phyloP scores from a whole-genome alignment of 129 eudicot species.

The Chrysanthemum seticuspe region DNA sequence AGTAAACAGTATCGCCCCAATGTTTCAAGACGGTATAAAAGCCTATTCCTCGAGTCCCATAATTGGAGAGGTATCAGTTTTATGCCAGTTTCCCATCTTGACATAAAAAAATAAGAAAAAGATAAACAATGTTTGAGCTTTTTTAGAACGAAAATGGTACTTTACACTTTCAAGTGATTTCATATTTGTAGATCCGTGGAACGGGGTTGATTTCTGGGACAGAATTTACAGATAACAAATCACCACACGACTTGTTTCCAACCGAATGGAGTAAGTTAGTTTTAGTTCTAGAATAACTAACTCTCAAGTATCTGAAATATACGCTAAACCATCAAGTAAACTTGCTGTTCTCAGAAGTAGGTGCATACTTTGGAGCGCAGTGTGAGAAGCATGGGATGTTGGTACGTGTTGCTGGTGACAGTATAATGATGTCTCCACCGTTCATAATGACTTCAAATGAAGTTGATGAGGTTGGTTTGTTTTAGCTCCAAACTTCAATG shows the following conservation, averaged over 20 bases:
- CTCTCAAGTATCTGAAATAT: not conserved
- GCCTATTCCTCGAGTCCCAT: constrained; percentile 69
- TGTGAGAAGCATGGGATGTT: constrained; percentile 94
- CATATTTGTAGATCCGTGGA: constrained; percentile 60
- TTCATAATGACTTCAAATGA: constrained; percentile 61
- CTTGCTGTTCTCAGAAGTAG: constrained; percentile 49
- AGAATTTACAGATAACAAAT: constrained; percentile 77
- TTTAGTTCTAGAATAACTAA: not conserved
- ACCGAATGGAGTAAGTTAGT: constrained; percentile 70
- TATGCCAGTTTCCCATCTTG: not conserved
- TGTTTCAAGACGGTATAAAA: constrained; percentile 70
- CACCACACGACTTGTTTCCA: constrained; percentile 70
- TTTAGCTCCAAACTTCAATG: not conserved
- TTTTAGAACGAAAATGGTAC: too few relatives aligned
- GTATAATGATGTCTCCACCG: constrained; percentile 92
- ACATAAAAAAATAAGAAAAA: too few relatives aligned
- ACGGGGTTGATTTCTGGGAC: constrained; percentile 66
- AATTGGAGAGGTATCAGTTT: constrained; percentile 62
- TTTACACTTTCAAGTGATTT: too few relatives aligned
- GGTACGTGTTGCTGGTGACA: constrained; percentile 89
- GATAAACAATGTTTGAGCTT: too few relatives aligned
- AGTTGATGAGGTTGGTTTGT: constrained; percentile 62
- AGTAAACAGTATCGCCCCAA: constrained; percentile 63
- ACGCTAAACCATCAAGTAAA: constrained; percentile 13
- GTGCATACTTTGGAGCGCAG: constrained; percentile 81